A percentile compares a stretch with the other conserved stretches of the same genome.
Conservation (phyloP, 2,329 filamentous ascomycete genomes). For the Monosporascus sp. region DNA sequence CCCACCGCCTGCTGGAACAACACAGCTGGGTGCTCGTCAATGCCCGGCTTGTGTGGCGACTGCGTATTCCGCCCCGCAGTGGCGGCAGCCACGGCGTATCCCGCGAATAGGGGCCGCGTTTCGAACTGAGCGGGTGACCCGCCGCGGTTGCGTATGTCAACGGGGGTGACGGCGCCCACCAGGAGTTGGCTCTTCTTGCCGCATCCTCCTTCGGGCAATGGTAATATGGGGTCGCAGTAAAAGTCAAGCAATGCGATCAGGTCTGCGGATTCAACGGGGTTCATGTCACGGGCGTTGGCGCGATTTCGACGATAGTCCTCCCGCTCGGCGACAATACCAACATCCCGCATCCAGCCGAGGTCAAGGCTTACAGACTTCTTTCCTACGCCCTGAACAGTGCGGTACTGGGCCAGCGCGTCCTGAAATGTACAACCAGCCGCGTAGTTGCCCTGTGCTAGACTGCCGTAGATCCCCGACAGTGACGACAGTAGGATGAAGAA, state of each 20-base stretch:
- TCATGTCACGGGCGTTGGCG: slow-evolving; percentile 8
- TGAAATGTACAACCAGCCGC: too few species aligned
- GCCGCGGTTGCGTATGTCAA: neutral
- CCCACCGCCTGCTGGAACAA: neutral
- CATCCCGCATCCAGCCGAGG: slow-evolving; percentile 15
- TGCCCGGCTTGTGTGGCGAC: neutral
- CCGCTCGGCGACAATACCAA: slow-evolving; percentile 18
- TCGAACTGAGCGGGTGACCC: neutral
- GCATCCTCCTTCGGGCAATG: slow-evolving; percentile 3
- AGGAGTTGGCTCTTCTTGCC: slow-evolving; percentile 7
- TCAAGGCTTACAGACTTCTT: slow-evolving; percentile 13
- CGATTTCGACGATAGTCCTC: neutral
- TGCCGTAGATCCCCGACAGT: slow-evolving; percentile 23
- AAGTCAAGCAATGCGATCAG: slow-evolving; percentile 14
- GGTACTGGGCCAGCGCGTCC: too few species aligned
- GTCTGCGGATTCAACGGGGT: slow-evolving; percentile 18
- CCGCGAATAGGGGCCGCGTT: neutral
- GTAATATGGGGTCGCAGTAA: slow-evolving; percentile 14
- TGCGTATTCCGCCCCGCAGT: neutral
- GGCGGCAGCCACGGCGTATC: neutral
- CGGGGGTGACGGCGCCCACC: slow-evolving; percentile 8
- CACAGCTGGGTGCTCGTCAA: neutral
- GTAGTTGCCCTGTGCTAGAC: slow-evolving; percentile 25
- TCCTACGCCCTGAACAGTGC: too few species aligned
- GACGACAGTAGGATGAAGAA: slow-evolving; percentile 32